Percentiles rank a stretch among this genome's conserved stretches.
phyloP scores from a whole-genome alignment of 2,329 filamentous ascomycete species.

The Triangularia setosa region DNA sequence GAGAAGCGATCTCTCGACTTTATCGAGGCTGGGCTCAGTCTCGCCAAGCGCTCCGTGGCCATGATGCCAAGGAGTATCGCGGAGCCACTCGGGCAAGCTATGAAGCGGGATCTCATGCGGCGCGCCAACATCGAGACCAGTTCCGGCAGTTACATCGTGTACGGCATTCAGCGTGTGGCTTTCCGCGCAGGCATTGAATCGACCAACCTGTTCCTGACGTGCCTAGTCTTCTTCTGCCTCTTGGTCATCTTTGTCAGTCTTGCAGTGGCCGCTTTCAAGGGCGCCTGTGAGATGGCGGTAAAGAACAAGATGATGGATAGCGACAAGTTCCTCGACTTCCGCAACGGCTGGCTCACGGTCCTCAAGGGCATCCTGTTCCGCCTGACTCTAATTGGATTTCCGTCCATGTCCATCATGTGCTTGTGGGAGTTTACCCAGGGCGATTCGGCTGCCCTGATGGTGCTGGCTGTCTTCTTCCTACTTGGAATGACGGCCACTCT shows the following conservation, averaged over 20 bases:
- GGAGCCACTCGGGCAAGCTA: slow-evolving; percentile 29
- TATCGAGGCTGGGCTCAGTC: slow-evolving; percentile 33
- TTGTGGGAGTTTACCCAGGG: slow-evolving; percentile 87
- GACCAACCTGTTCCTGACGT: slow-evolving; percentile 91
- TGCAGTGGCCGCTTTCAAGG: slow-evolving; percentile 75
- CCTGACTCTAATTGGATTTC: slow-evolving; percentile 83
- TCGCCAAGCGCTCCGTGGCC: slow-evolving; percentile 53
- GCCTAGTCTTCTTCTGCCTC: slow-evolving; percentile 81
- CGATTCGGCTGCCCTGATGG: slow-evolving; percentile 81
- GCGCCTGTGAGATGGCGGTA: slow-evolving; percentile 68
- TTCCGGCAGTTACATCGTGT: slow-evolving; percentile 60
- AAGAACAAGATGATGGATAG: slow-evolving; percentile 74
- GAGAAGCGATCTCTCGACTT: slow-evolving; percentile 55
- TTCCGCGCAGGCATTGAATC: slow-evolving; percentile 81
- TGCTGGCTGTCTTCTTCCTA: slow-evolving; percentile 85
- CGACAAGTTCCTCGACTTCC: slow-evolving; percentile 89
- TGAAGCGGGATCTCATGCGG: slow-evolving; percentile 42
- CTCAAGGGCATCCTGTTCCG: slow-evolving; percentile 93
- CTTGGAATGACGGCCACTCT: slow-evolving; percentile 74
- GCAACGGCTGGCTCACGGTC: slow-evolving; percentile 88
- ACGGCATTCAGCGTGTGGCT: slow-evolving; percentile 83
- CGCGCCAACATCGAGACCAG: slow-evolving; percentile 51
- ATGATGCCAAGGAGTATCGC: slow-evolving; percentile 44
- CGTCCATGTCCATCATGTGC: slow-evolving; percentile 84
- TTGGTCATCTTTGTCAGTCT: slow-evolving; percentile 74